phyloP scores from a whole-genome alignment of 768 basidiomycete genomes.

The Boletus pseudopeckii region DNA sequence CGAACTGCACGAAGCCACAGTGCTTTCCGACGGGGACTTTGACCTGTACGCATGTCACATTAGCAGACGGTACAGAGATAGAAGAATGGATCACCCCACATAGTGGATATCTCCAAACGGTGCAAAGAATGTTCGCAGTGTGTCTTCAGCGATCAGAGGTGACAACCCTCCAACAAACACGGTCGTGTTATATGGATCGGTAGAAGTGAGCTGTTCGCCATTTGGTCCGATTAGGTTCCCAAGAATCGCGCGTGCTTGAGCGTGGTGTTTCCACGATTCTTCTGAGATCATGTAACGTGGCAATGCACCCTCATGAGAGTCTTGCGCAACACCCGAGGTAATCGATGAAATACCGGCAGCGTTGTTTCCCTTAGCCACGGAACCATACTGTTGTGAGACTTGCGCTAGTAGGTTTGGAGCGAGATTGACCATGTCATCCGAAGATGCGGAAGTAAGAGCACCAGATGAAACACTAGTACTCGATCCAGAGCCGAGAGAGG shows the following conservation, averaged over 20 bases:
- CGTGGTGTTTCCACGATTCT: slow-evolving; percentile 83
- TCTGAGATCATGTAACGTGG: slow-evolving; percentile 61
- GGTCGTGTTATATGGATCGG: slow-evolving; percentile 95
- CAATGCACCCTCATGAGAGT: slow-evolving; percentile 40
- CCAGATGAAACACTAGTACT: slow-evolving; percentile 48
- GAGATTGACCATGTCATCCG: slow-evolving; percentile 52
- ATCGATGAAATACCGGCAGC: slow-evolving; percentile 28
- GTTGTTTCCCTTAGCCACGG: slow-evolving; percentile 31
- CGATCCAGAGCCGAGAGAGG: slow-evolving; percentile 48
- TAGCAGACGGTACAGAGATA: not conserved
- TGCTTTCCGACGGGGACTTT: slow-evolving; percentile 97
- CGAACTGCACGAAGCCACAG: slow-evolving; percentile 95
- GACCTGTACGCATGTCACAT: slow-evolving; percentile 48
- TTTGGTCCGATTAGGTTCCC: slow-evolving; percentile 84
- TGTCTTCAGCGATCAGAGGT: slow-evolving; percentile 87
- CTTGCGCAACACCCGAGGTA: slow-evolving; percentile 38
- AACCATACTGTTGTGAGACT: slow-evolving; percentile 45
- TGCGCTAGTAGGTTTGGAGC: slow-evolving; percentile 46
- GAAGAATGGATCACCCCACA: slow-evolving; percentile 42
- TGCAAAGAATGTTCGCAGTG: slow-evolving; percentile 82
- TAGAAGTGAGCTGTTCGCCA: slow-evolving; percentile 81
- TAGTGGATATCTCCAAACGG: slow-evolving; percentile 95
- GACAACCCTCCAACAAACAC: slow-evolving; percentile 92
- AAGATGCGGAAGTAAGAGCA: slow-evolving; percentile 44
- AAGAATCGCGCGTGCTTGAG: slow-evolving; percentile 77